phyloP scores from a whole-genome alignment of 495 filamentous ascomycete genomes.

The Penicillium roqueforti region DNA sequence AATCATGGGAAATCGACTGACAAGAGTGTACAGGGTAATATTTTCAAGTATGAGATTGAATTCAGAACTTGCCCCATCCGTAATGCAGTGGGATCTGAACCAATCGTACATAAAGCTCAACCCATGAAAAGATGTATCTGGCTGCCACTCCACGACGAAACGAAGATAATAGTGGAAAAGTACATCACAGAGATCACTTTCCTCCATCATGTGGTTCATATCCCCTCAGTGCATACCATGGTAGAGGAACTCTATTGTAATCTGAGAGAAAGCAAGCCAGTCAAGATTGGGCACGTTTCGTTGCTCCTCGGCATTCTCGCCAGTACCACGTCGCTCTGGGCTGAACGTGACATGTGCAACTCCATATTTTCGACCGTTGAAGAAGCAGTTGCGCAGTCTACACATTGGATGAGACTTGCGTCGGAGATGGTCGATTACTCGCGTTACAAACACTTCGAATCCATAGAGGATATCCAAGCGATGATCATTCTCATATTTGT shows the following conservation, averaged over 20 bases:
- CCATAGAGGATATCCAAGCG: slow-evolving; percentile 44
- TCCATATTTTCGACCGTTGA: slow-evolving; percentile 27
- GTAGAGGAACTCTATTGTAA: slow-evolving; percentile 36
- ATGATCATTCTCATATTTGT: slow-evolving; percentile 38
- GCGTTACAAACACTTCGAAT: slow-evolving; percentile 20
- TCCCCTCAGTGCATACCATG: slow-evolving; percentile 31
- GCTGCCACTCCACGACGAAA: slow-evolving; percentile 38
- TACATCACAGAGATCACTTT: slow-evolving; percentile 37
- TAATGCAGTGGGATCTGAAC: not conserved
- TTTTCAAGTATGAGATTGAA: slow-evolving; percentile 8
- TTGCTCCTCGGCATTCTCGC: slow-evolving; percentile 45
- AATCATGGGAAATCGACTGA: not conserved
- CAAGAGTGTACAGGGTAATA: not conserved
- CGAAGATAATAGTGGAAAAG: slow-evolving; percentile 38
- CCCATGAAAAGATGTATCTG: slow-evolving; percentile 28
- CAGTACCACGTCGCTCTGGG: slow-evolving; percentile 41
- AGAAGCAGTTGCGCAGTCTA: slow-evolving; percentile 29
- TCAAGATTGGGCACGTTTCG: slow-evolving; percentile 31
- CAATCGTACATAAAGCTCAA: not conserved
- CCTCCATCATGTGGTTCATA: slow-evolving; percentile 40
- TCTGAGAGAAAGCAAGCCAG: slow-evolving; percentile 15
- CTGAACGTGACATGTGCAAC: slow-evolving; percentile 16
- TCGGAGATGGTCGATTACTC: slow-evolving; percentile 39
- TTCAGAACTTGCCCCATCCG: slow-evolving; percentile 17
- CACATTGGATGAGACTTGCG: slow-evolving; percentile 34